A percentile compares a stretch with the other conserved stretches of the same genome.
Evolutionary conservation across 352 stramenopile species (phyloP).

Genomic region (Pythium sp.): DNA sequence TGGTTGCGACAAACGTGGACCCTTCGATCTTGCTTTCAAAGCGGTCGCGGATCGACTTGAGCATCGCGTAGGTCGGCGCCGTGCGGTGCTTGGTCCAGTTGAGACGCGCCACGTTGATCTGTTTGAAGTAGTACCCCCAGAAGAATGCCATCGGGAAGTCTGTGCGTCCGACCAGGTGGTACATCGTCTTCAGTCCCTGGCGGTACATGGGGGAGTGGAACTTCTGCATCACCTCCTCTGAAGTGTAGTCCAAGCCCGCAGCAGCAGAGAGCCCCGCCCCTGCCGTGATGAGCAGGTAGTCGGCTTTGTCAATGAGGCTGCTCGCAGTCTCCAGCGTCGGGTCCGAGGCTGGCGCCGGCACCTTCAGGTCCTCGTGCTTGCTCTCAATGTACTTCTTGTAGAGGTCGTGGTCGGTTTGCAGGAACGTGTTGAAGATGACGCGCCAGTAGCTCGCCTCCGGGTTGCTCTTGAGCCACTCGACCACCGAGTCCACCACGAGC

Average conservation of each 20-base stretch:
- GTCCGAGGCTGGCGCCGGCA: slow-evolving; percentile 25
- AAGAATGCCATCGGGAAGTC: slow-evolving; percentile 42
- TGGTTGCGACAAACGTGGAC: slow-evolving; percentile 65
- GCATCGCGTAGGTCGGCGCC: slow-evolving; percentile 45
- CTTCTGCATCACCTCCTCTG: slow-evolving; percentile 54
- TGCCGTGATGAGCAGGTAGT: slow-evolving; percentile 59
- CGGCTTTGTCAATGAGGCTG: slow-evolving; percentile 39
- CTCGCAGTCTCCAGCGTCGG: slow-evolving; percentile 28
- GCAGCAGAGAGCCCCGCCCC: slow-evolving; percentile 66
- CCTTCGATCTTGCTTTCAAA: slow-evolving; percentile 27
- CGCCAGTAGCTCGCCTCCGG: slow-evolving; percentile 34
- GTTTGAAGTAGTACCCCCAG: slow-evolving; percentile 67
- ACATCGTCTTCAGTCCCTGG: slow-evolving; percentile 54
- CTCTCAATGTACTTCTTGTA: slow-evolving; percentile 39
- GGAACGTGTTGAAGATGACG: slow-evolving; percentile 75
- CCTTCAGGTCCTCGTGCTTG: slow-evolving; percentile 12
- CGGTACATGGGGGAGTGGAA: slow-evolving; percentile 48
- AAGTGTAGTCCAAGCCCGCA: slow-evolving; percentile 74
- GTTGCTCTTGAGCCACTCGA: slow-evolving; percentile 45
- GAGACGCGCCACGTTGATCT: slow-evolving; percentile 55
- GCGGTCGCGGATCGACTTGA: slow-evolving; percentile 41
- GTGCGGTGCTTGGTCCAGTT: slow-evolving; percentile 49
- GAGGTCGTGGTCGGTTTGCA: slow-evolving; percentile 48
- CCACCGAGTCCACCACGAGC: slow-evolving; percentile 45
- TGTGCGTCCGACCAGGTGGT: slow-evolving; percentile 52